Base-by-base conservation (phyloP, 1,284 basidiomycete genomes). In the Ustilago shanxiensis region DNA sequence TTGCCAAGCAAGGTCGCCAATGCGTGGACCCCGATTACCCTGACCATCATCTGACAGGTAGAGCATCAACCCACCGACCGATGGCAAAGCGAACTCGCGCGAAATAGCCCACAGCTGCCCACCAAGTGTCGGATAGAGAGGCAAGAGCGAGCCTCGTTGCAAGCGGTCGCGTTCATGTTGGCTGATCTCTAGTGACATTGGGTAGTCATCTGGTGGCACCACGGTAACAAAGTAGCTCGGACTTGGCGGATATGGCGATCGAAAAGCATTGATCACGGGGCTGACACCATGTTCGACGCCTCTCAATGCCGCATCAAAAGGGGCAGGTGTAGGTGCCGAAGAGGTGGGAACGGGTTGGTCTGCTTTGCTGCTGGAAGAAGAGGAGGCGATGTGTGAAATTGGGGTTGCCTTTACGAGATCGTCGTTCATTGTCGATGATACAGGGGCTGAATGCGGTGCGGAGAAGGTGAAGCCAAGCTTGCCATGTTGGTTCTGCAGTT, bases 61-160 rank as follows among this genome's bases (percentile, higher is more conserved):
- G 31, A 85, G 62, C 47, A 81, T 71, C 50, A 85, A 67, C 3
- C 83, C 83, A 37, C 82, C 83, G 8, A 85, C 71, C 2, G 83
- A 83, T 2, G 83, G 83, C 14, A 85, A 59, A 2, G 79, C 80
- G n/a, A 79, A 84, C 35, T 85, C 83, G 53, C 83, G 76, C 4
- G 83, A 74, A 57, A 85, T 81, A n/a, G 83, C 83, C 63, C 83
- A 85, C 7, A 85, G 79, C 64, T 85, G 83, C 7, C 82, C 83
- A 22, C 80, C 81, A 14, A 85, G 75, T 0, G 83, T 83, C 0
- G 83, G 83, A 55, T 84, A 84, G 41, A 85, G 72, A 0, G 83
- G 83, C 37, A 85, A 45, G 1, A 85, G 79, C 20, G 79, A 79
- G 39, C 83, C 83, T 35, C 83, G 71, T 35, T 79, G 80, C 13